Evolutionary conservation across 2,329 filamentous ascomycete species (phyloP).

Genomic region (Stemphylium vesicarium): DNA sequence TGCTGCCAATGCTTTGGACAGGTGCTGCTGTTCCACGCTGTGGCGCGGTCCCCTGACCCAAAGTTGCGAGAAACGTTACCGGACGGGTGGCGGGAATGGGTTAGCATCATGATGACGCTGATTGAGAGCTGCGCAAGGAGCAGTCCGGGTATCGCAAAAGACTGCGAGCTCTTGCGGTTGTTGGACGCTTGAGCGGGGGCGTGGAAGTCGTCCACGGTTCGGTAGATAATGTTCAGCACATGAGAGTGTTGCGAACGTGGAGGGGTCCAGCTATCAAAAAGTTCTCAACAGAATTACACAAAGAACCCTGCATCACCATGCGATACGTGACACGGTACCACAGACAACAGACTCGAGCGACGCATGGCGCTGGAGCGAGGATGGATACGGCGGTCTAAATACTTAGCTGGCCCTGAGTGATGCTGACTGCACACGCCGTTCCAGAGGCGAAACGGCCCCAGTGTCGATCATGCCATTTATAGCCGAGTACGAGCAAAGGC

Average conservation of each 20-base stretch:
- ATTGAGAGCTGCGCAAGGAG: constrained; percentile 41
- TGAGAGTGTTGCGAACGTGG: not conserved
- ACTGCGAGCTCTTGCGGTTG: constrained; percentile 43
- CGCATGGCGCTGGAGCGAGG: not conserved
- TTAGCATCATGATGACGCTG: constrained; percentile 44
- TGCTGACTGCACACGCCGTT: not conserved
- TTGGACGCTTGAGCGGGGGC: constrained; percentile 21
- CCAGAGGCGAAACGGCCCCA: not conserved
- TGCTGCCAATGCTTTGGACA: constrained; percentile 48
- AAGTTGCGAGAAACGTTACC: constrained; percentile 42
- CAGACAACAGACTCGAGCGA: not conserved
- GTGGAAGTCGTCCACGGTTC: not conserved
- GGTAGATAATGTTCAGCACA: not conserved
- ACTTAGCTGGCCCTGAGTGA: not conserved
- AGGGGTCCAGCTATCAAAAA: not conserved
- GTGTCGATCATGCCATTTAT: constrained; percentile 4
- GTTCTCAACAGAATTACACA: not conserved
- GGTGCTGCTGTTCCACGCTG: constrained; percentile 42
- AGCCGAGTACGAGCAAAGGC: constrained; percentile 9
- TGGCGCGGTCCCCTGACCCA: constrained; percentile 36
- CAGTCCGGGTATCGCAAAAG: constrained; percentile 46
- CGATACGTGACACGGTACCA: constrained; percentile 2
- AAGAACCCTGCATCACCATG: not conserved
- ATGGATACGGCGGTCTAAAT: not conserved
- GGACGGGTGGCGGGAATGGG: constrained; percentile 46